A percentile compares a stretch with the other conserved stretches of the same genome.
Evolutionary conservation across 169 alveolate genomes (phyloP).

Genomic region (Perkinsus olseni): DNA sequence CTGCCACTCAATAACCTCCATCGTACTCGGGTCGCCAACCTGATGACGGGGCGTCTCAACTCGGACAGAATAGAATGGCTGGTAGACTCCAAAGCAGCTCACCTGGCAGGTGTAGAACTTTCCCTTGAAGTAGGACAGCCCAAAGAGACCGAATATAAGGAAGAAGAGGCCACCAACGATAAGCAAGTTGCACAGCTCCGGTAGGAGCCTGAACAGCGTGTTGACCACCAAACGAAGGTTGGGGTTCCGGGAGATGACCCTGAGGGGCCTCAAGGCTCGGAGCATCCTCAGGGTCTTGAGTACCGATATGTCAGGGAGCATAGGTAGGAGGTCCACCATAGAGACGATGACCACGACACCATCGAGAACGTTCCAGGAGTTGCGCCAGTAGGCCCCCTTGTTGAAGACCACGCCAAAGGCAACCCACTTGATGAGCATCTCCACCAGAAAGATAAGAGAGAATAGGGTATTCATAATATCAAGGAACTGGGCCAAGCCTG

Average conservation of each 20-base stretch:
- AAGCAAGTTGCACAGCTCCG: conserved; percentile 52
- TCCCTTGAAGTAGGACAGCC: conserved; percentile 50
- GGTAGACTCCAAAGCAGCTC: not conserved
- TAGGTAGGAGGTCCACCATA: conserved; percentile 5
- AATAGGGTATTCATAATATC: not conserved
- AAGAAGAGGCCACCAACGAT: conserved; percentile 47
- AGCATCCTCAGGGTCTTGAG: conserved; percentile 46
- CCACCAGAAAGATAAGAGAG: not conserved
- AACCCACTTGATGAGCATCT: conserved; percentile 9
- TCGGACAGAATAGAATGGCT: too few species aligned
- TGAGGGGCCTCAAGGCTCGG: conserved; percentile 55
- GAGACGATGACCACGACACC: conserved; percentile 23
- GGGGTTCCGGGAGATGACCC: conserved; percentile 52
- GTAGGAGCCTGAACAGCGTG: conserved; percentile 49
- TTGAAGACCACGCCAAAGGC: conserved; percentile 6
- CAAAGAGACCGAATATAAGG: conserved; percentile 62
- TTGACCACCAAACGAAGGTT: conserved; percentile 49
- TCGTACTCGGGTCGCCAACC: not conserved
- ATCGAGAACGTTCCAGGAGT: conserved; percentile 28
- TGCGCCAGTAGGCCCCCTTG: conserved; percentile 18
- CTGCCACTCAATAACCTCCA: not conserved
- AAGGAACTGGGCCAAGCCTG: not conserved
- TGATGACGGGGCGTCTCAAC: too few species aligned
- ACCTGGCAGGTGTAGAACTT: conserved; percentile 44
- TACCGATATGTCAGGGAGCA: not conserved